Base-by-base conservation (phyloP, 352 stramenopile species). In the Globisporangium parvum region DNA sequence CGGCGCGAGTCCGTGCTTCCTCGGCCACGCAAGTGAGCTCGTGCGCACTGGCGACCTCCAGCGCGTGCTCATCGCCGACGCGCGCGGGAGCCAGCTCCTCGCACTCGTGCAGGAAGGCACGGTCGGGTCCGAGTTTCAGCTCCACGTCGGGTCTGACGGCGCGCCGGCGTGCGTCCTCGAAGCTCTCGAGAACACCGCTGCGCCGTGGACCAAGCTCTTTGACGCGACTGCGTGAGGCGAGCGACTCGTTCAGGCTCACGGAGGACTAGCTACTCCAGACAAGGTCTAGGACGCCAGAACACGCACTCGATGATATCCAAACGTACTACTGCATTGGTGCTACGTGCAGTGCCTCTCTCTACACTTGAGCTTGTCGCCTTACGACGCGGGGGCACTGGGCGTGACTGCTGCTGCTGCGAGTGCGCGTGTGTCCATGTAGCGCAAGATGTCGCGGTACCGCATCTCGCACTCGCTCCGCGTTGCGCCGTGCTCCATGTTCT, bases 401-500 rank as follows among this genome's bases (percentile, higher is more conserved):
- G 31, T 12, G 31, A 37, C 18, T 26, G 18, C 41, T 17, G 18
- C 41, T 17, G 41, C 20, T 21, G 66, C 37, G 44, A 81, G 59
- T 18, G 66, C 65, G 37, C 78, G 70, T 35, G 37, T 66, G 56
- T 92, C 79, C 63, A 90, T 91, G 67, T 77, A 83, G 52, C 80
- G 78, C 51, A 93, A 62, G 48, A 94, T 95, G 51, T 91, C 89
- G 41, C 72, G 71, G 62, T 93, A 96, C 46, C 87, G 87, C n/a
- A 78, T 56, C 59, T 96, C 88, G 40, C 88, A 75, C 54, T 96
- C 86, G 45, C 66, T 73, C 37, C 78, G 67, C 47, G 67, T 77
- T 24, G 71, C 58, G 0, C 76, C 77, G 42, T 82, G 73, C 40
- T 95, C 80, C 75, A 97, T 92, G 59, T 92, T 96, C 40, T 95